phyloP scores from a whole-genome alignment of 2,329 filamentous ascomycete species.

The Aplosporella prunicola region DNA sequence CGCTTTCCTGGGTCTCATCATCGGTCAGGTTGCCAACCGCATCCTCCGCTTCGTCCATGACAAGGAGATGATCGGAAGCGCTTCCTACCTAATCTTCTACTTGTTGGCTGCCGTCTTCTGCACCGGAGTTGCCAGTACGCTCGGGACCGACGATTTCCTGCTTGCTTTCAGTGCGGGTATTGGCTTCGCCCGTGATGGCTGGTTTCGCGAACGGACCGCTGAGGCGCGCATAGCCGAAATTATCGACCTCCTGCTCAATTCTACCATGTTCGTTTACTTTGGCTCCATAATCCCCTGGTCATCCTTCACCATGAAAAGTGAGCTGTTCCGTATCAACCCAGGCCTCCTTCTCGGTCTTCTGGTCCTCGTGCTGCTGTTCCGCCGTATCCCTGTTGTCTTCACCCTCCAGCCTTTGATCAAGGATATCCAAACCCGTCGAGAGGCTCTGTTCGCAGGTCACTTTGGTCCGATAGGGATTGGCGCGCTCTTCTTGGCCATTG shows the following conservation, averaged over 20 bases:
- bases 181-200: conserved; percentile 46
- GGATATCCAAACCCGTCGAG: conserved; percentile 40
- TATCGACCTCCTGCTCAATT: conserved; percentile 48
- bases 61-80: conserved; percentile 37
- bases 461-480: conserved; percentile 51
- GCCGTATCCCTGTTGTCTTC: conserved; percentile 44
- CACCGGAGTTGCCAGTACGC: conserved; percentile 41
- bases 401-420: conserved; percentile 39
- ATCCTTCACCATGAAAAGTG: conserved; percentile 23
- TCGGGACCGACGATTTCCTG: conserved; percentile 48
- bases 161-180: conserved; percentile 48
- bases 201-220: conserved; percentile 34
- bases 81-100: conserved; percentile 47
- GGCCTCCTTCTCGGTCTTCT: conserved; percentile 37
- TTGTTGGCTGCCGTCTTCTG: conserved; percentile 45
- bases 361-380: conserved; percentile 41
- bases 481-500: conserved; percentile 47
- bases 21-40: conserved; percentile 40
- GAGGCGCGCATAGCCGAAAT: conserved; percentile 40
- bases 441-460: conserved; percentile 47
- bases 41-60: conserved; percentile 39
- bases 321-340: conserved; percentile 29
- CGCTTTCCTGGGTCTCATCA: conserved; percentile 35
- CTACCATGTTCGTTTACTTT: conserved; percentile 47
- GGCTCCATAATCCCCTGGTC: conserved; percentile 46